These are phyloP conservation scores for Candida manassasensis DNA, from an alignment of 805 yeast genomes.

Conservation along the genomic window DNA sequence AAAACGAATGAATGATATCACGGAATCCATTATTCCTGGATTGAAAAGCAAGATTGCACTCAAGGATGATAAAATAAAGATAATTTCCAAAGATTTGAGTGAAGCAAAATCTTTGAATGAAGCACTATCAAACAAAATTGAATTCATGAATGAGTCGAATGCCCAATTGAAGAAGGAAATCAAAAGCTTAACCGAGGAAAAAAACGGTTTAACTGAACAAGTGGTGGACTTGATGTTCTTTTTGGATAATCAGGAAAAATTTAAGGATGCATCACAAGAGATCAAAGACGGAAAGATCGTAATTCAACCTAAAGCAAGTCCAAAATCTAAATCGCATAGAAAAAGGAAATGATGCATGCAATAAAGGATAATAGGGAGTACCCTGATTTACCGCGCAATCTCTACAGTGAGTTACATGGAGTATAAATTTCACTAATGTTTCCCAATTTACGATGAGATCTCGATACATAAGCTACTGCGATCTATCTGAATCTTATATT, in stretches of 20 bases:
- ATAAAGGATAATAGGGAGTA: too few relatives aligned
- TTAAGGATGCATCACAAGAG: conserved; percentile 66
- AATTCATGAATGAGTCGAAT: conserved; percentile 23
- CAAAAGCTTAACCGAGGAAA: conserved; percentile 30
- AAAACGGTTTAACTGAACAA: conserved; percentile 54
- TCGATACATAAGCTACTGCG: too few relatives aligned
- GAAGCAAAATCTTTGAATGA: conserved; percentile 32
- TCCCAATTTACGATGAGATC: too few relatives aligned
- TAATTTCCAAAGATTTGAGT: conserved; percentile 27
- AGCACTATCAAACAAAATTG: conserved; percentile 36
- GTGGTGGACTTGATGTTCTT: conserved; percentile 77
- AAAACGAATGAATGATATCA: conserved; percentile 19
- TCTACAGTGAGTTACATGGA: too few relatives aligned
- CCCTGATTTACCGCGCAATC: too few relatives aligned
- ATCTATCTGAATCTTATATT: too few relatives aligned
- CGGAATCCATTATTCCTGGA: conserved; percentile 27
- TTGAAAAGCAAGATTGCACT: conserved; percentile 25
- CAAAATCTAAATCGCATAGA: conserved; percentile 13
- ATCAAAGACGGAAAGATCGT: conserved; percentile 67
- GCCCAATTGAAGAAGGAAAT: conserved; percentile 21
- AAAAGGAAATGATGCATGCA: conserved; percentile 12
- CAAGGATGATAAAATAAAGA: conserved; percentile 26
- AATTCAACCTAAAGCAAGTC: conserved; percentile 25
- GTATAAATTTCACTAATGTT: too few relatives aligned
- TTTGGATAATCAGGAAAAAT: conserved; percentile 66